A percentile compares a stretch with the other conserved stretches of the same genome.
phyloP scores from a whole-genome alignment of 1,139 yeast genomes.

The Tardiomyces depauwii region DNA sequence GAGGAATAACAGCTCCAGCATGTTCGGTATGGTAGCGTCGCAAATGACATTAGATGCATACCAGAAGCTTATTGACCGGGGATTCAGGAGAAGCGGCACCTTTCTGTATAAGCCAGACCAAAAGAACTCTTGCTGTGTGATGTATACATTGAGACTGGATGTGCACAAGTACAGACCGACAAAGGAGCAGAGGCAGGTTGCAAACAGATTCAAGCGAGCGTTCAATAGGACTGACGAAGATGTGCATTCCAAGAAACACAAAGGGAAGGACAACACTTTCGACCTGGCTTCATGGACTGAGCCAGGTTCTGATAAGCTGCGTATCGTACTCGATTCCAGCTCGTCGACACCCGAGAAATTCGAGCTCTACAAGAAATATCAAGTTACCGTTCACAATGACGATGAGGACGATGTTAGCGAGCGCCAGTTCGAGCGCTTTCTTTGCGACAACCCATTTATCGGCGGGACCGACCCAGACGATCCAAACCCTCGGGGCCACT shows the following conservation, averaged over 20 bases:
- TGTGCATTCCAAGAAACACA: slow-evolving; percentile 1
- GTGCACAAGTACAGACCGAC: slow-evolving; percentile 34
- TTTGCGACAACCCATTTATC: slow-evolving; percentile 59
- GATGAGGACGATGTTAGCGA: slow-evolving; percentile 34
- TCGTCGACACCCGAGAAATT: slow-evolving; percentile 49
- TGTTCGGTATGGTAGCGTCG: slow-evolving; percentile 34
- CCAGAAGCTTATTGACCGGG: slow-evolving; percentile 54
- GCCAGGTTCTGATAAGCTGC: slow-evolving; percentile 24
- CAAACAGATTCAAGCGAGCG: slow-evolving; percentile 48
- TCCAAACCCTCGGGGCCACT: slow-evolving; percentile 31
- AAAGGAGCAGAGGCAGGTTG: slow-evolving; percentile 56
- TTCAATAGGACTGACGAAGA: not conserved
- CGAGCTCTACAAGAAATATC: slow-evolving; percentile 58
- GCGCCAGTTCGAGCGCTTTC: slow-evolving; percentile 46
- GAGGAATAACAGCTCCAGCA: slow-evolving; percentile 29
- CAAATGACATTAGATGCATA: slow-evolving; percentile 43
- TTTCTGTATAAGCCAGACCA: slow-evolving; percentile 68
- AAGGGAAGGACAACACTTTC: slow-evolving; percentile 11
- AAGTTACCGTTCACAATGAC: slow-evolving; percentile 57
- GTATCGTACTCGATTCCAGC: slow-evolving; percentile 44
- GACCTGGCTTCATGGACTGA: slow-evolving; percentile 21
- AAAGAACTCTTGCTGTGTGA: slow-evolving; percentile 67
- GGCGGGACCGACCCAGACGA: slow-evolving; percentile 12
- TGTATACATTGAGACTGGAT: slow-evolving; percentile 65
- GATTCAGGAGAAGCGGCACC: slow-evolving; percentile 70